Base-by-base conservation (phyloP, 495 filamentous ascomycete species). In the Trichoderma parareesei region DNA sequence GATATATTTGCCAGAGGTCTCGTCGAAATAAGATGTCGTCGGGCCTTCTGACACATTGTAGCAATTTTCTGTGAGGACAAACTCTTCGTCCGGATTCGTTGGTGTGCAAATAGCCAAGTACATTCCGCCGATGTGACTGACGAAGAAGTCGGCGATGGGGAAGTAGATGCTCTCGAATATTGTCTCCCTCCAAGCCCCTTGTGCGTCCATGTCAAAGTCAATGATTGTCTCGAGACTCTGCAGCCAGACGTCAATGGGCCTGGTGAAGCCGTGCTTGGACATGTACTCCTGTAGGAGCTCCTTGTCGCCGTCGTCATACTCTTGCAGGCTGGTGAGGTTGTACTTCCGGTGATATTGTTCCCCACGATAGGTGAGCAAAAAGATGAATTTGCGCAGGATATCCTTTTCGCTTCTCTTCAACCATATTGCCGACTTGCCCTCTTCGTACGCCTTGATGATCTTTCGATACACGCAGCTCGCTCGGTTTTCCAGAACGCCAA, bases 161-260 rank as follows among this genome's bases (percentile, higher is more conserved):
- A 61, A 43, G 57, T 76, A 85, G 63, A 76, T 77, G n/a, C 69
- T 65, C 14, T 74, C 65, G 16, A 14, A 11, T 1, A 85, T 55
- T 11, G 71, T 64, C 14, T 60, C 10, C 14, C 64, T 44, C 81
- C 80, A 84, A 6, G 73, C 63, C 3, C 53, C 48, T 5, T 71
- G 68, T 0, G 68, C 41, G 69, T 80, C 77, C 71, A 83, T 79
- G 1, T 78, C 69, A 0, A 81, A 62, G 0, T 82, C 72, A n/a
- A 85, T 64, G 35, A 84, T 79, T 13, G 70, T 68, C 60, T 74
- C 73, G n/a, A 85, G 67, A 35, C 76, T 77, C 20, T 78, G 63
- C n/a, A 81, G 76, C 82, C 82, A 85, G 3, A 85, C 82, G 33
- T 83, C 77, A 18, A 75, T 65, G 0, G 83, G 82, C 20, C 65